Evolutionary conservation across 2,329 filamentous ascomycete genomes (phyloP).

Genomic region (Alternaria sp.): DNA sequence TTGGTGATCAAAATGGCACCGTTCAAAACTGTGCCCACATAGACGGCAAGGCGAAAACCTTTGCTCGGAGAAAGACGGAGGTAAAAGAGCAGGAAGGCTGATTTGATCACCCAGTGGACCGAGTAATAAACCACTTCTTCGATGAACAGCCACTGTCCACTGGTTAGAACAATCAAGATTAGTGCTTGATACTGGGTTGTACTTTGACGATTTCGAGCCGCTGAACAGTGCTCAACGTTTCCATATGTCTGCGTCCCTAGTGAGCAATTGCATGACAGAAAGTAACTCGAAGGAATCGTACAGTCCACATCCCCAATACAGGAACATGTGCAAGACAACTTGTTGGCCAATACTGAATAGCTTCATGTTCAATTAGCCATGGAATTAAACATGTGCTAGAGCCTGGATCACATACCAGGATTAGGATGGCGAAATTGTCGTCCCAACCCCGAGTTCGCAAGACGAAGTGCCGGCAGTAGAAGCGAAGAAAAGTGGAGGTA

Average conservation of each 20-base stretch:
- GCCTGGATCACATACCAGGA: slow-evolving; percentile 8
- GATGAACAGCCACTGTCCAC: slow-evolving; percentile 34
- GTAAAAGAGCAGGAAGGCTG: slow-evolving; percentile 49
- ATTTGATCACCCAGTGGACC: slow-evolving; percentile 47
- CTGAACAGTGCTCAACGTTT: slow-evolving; percentile 8
- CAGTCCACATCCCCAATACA: slow-evolving; percentile 32
- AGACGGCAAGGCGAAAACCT: slow-evolving; percentile 37
- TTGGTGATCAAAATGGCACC: slow-evolving; percentile 35
- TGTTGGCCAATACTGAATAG: slow-evolving; percentile 29
- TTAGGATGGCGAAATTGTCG: slow-evolving; percentile 25
- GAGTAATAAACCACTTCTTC: slow-evolving; percentile 47
- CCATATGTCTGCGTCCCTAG: slow-evolving; percentile 1
- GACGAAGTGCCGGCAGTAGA: slow-evolving; percentile 30
- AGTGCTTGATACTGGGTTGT: not conserved
- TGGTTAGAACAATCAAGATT: not conserved
- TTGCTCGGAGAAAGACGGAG: slow-evolving; percentile 38
- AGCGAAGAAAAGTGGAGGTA: slow-evolving; percentile 23
- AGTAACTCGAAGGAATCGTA: slow-evolving; percentile 12
- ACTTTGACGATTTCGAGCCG: slow-evolving; percentile 12
- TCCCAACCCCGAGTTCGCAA: slow-evolving; percentile 31
- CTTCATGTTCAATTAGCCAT: not conserved
- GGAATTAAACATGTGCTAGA: not conserved
- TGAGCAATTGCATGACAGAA: not conserved
- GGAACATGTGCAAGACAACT: slow-evolving; percentile 32
- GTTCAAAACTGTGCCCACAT: slow-evolving; percentile 38